Evolutionary conservation across 164 flowering plant genomes (phyloP), one percentile per base, ranked within the genome.

Genomic region (Euptelea pleiosperma): DNA sequence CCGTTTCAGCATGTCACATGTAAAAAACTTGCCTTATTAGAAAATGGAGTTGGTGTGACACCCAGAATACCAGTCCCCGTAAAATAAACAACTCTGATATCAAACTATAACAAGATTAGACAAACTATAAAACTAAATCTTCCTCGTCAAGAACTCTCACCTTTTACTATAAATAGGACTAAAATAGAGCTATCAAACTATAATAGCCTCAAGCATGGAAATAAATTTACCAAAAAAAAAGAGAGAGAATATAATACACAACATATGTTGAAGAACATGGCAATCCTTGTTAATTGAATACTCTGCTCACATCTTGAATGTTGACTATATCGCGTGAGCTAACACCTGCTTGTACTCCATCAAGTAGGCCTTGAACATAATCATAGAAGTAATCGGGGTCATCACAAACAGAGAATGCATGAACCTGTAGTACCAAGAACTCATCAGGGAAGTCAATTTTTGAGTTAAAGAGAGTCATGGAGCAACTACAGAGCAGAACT

Each of bases 391-490:
- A 90, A 59, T 81, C 83, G 1, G 99, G 99, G 60, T 80, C 77
- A 60, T 93, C 97, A 71, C 99, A 86, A 60, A 93, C 99, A 69
- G 85, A 71, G 54, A 73, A 90, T 41, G 97, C 94, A 77, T 78
- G 91, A 46, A 93, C 87, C 99, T 93, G 72, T 11, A 72, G 16
- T 37, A 21, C 5, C 28, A 61, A 52, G 21, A 55, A 19, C 19
- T 36, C 9, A 26, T 46, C 30, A 55, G 26, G 30, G 8, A 25
- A 45, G 11, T 30, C 7, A 28, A 55, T 43, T 54, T 29, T 11
- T 34, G 16, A 56, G 42, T 4, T 8, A 11, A 24, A 43, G 10
- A 11, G 26, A 30, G 2, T 12, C 18, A 48, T 44, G 10, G 30
- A 36, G 24, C 41, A 54, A 37, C 3, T 43, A 16, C 8, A 56